Evolutionary conservation across 495 filamentous ascomycete genomes (phyloP).

Genomic region (Letharia lupina): DNA sequence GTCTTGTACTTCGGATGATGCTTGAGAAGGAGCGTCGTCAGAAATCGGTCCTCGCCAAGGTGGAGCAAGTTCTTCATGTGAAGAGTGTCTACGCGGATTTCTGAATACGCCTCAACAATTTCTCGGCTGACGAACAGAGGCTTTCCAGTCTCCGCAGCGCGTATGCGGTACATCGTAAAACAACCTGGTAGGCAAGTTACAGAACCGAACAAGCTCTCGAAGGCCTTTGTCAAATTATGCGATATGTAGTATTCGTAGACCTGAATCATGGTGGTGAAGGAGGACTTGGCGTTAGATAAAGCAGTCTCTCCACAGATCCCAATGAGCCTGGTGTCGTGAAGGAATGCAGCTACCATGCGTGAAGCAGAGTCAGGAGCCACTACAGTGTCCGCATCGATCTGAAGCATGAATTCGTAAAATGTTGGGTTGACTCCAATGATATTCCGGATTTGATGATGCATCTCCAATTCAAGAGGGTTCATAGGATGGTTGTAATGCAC

Average conservation of each 20-base stretch:
- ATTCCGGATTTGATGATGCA: slow-evolving; percentile 98
- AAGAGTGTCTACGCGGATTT: slow-evolving; percentile 92
- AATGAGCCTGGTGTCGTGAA: slow-evolving; percentile 84
- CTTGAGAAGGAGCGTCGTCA: slow-evolving; percentile 92
- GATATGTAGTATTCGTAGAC: slow-evolving; percentile 99
- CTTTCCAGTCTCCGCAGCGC: slow-evolving; percentile 86
- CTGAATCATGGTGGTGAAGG: slow-evolving; percentile 96
- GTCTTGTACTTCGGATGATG: slow-evolving; percentile 91
- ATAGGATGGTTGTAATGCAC: slow-evolving; percentile 95
- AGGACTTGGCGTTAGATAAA: slow-evolving; percentile 84
- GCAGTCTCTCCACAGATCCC: slow-evolving; percentile 93
- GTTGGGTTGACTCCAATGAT: slow-evolving; percentile 98
- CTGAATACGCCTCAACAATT: slow-evolving; percentile 74
- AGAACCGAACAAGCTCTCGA: slow-evolving; percentile 93
- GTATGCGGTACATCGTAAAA: slow-evolving; percentile 97
- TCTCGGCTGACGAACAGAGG: slow-evolving; percentile 92
- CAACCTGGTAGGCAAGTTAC: slow-evolving; percentile 97
- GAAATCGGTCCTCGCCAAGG: slow-evolving; percentile 86
- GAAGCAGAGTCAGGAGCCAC: slow-evolving; percentile 87
- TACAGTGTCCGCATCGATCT: slow-evolving; percentile 95
- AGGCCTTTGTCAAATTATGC: slow-evolving; percentile 96
- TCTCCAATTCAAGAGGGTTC: slow-evolving; percentile 94
- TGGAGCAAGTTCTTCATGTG: slow-evolving; percentile 99
- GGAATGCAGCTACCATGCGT: slow-evolving; percentile 84
- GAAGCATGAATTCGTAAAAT: slow-evolving; percentile 95